These are phyloP conservation scores for Prasinococcaceae sp. DNA, from an alignment of 139 green algal genomes.

Conservation along the genomic window DNA sequence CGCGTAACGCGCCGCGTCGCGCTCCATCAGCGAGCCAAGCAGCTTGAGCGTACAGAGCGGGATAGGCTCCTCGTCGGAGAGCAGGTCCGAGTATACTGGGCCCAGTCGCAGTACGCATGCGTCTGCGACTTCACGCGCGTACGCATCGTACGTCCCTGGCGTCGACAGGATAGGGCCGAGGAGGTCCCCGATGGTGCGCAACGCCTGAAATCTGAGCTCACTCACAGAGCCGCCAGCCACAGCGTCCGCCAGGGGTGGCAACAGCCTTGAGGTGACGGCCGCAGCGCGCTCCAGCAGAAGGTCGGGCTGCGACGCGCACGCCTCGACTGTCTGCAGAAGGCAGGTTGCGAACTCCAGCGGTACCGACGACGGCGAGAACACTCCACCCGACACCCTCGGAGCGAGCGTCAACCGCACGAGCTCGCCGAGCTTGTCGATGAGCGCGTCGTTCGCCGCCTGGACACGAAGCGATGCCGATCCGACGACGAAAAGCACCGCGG, in stretches of 20 bases:
- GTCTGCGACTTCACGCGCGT: background rate
- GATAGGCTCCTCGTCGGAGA: constrained; percentile 67
- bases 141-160: background rate
- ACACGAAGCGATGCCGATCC: no score
- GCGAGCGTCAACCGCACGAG: no score
- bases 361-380: no score
- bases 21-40: constrained; percentile 30
- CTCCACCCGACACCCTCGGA: no score
- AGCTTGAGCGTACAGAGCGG: constrained; percentile 83
- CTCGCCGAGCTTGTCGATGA: no score
- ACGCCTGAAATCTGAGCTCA: background rate
- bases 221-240: background rate
- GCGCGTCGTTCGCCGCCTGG: no score
- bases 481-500: no score
- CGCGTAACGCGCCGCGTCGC: background rate
- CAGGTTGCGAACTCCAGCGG: no score
- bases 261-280: no score
- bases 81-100: constrained; percentile 56
- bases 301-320: no score
- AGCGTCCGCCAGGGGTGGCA: constrained; percentile 39
- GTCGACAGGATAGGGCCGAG: background rate
- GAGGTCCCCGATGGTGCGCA: background rate
- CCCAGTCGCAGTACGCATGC: constrained; percentile 52
- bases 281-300: no score
- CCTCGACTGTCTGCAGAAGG: no score